Evolutionary conservation across 805 yeast species (phyloP), one percentile per base, ranked within the genome.

Genomic region (Huiozyma naganishii): DNA sequence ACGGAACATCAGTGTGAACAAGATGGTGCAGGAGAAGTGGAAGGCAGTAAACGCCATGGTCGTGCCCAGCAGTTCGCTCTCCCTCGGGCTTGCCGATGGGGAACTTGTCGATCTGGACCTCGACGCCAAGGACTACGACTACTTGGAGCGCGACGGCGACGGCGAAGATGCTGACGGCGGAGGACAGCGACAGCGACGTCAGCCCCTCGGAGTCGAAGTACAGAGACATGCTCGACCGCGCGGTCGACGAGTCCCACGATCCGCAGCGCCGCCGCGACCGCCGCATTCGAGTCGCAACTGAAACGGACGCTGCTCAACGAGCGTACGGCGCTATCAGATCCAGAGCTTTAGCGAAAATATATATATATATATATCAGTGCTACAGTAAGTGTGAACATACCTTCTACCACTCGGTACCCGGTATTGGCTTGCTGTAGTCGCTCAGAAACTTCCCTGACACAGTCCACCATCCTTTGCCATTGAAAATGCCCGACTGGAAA

Each of bases 1-100:
- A 40, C 37, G 12, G 50, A 42, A 27, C 51, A 51, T 34, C 41
- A 27, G 49, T 43, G 27, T 51, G n/a, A 37, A 52, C 38, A 17
- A 17, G 23, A 57, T 64, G 5, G 55, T 69, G 33, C 62, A 62
- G 6, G 64, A 61, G 8, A 70, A 63, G 42, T 67, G 77, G 75
- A 60, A 64, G 7, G 57, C 66, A n/a, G 69, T 74, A 7, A 64
- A 71, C 41, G 33, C 33, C 33, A 11, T 8, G 11, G n/a, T 9
- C n/a, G 33, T 9, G 11, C 11, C 11, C 33, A 57, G 73, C 48
- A 65, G 66, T 8, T 62, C 68, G 8, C 59, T 64, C 5, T 76
- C 73, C 43, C 67, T 74, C 46, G 80, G 79, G 0, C 49, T 74
- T 10, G 65, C 68, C 13, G 76, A 72, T 29, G 67, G 69, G 39